Conservation (phyloP, 352 stramenopile species). For the Phytophthora ohioensis region DNA sequence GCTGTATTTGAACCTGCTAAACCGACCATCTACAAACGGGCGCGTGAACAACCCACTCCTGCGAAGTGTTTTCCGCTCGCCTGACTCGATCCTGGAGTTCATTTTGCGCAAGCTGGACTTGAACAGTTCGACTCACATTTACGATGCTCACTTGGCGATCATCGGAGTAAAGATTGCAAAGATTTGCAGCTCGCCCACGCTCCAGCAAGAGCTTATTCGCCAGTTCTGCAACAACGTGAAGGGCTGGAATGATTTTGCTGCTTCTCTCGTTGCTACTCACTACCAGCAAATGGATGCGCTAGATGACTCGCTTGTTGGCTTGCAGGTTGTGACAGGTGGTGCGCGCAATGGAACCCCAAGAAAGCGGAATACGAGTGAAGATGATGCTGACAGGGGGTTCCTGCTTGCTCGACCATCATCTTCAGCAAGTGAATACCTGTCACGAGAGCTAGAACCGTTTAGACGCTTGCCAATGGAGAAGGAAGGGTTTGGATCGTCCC, state of each 20-base stretch:
- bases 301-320: slow-evolving; percentile 53
- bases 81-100: slow-evolving; percentile 72
- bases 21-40: slow-evolving; percentile 65
- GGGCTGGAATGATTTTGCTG: slow-evolving; percentile 73
- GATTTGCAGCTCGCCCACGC: slow-evolving; percentile 73
- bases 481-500: slow-evolving; percentile 71
- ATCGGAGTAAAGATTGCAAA: slow-evolving; percentile 85
- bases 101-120: slow-evolving; percentile 73
- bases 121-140: slow-evolving; percentile 58
- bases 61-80: slow-evolving; percentile 74
- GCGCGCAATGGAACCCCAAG: slow-evolving; percentile 26
- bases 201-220: slow-evolving; percentile 81
- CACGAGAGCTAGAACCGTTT: slow-evolving; percentile 71
- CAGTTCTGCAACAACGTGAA: slow-evolving; percentile 74
- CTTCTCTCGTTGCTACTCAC: slow-evolving; percentile 73
- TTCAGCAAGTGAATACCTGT: slow-evolving; percentile 74
- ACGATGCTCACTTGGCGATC: slow-evolving; percentile 78
- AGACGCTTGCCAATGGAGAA: slow-evolving; percentile 72
- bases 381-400: slow-evolving; percentile 62
- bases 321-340: slow-evolving; percentile 33
- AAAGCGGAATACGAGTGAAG: slow-evolving; percentile 40
- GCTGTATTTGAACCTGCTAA: slow-evolving; percentile 73
- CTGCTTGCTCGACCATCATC: slow-evolving; percentile 62
- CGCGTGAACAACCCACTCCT: slow-evolving; percentile 82
- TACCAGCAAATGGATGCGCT: slow-evolving; percentile 84